A percentile compares a stretch with the other conserved stretches of the same genome.
Conservation (phyloP, 192 early-diverging fungal genomes). For the Linnemannia zychae region DNA sequence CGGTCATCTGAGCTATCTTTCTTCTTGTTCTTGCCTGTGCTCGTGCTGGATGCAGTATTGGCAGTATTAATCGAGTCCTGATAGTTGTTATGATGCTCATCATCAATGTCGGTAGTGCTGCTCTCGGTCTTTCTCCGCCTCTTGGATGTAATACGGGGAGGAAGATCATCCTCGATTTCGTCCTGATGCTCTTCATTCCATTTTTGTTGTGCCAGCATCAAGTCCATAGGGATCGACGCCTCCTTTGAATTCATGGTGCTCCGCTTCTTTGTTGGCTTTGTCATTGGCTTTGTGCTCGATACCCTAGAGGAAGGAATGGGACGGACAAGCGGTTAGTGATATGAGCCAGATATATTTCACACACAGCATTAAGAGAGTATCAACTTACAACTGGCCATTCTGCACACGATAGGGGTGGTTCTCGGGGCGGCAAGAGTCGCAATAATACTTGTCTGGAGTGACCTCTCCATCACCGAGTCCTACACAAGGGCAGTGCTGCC, state of each 20-base stretch:
- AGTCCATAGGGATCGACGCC: slow-evolving; percentile 63
- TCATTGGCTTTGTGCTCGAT: slow-evolving; percentile 35
- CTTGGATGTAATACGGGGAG: slow-evolving; percentile 16
- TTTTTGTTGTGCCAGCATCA: slow-evolving; percentile 58
- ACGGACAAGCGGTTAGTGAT: neutral
- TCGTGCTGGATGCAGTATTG: neutral
- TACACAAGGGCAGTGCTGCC: slow-evolving; percentile 67
- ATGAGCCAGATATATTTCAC: neutral
- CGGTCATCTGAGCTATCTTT: slow-evolving; percentile 9
- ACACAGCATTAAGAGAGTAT: neutral
- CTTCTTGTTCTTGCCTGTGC: slow-evolving; percentile 4
- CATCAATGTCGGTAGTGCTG: slow-evolving; percentile 27
- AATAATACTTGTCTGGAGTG: slow-evolving; percentile 65
- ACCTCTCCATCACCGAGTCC: slow-evolving; percentile 61
- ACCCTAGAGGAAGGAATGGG: slow-evolving; percentile 14
- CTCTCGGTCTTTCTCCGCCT: slow-evolving; percentile 49
- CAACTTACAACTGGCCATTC: slow-evolving; percentile 58
- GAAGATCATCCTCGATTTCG: slow-evolving; percentile 36
- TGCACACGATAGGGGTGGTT: slow-evolving; percentile 52
- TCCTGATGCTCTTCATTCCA: slow-evolving; percentile 57
- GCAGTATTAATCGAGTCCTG: slow-evolving; percentile 5
- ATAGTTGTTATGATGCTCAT: slow-evolving; percentile 2
- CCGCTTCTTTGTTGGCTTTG: slow-evolving; percentile 64
- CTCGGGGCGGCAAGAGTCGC: slow-evolving; percentile 62
- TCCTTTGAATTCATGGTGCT: slow-evolving; percentile 71